Percentiles rank a stretch among this genome's conserved stretches.
phyloP scores from a whole-genome alignment of 208 protist genomes.

The Vickermania ingenoplastis region DNA sequence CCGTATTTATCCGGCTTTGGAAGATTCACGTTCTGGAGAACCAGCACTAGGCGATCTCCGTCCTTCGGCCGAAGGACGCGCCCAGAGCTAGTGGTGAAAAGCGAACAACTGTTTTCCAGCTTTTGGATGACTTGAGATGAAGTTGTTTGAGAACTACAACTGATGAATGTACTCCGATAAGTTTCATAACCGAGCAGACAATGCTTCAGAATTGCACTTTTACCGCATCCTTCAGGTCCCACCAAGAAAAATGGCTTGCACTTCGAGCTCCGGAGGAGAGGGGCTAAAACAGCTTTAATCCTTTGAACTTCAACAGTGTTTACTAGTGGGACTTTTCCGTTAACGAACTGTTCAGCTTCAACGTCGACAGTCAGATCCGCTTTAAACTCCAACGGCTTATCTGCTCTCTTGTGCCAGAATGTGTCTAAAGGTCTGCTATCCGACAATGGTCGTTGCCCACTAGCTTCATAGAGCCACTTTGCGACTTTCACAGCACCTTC shows the following conservation, averaged over 20 bases:
- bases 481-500: slow-evolving; percentile 59
- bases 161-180: slow-evolving; percentile 75
- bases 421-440: slow-evolving; percentile 80
- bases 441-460: slow-evolving; percentile 57
- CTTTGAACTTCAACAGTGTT: slow-evolving; percentile 91
- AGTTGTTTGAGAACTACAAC: slow-evolving; percentile 94
- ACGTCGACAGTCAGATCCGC: slow-evolving; percentile 41
- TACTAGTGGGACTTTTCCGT: slow-evolving; percentile 50
- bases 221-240: slow-evolving; percentile 95
- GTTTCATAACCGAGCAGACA: slow-evolving; percentile 41
- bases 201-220: slow-evolving; percentile 81
- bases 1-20: slow-evolving; percentile 97
- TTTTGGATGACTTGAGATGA: slow-evolving; percentile 92
- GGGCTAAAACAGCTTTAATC: slow-evolving; percentile 61
- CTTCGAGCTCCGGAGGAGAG: slow-evolving; percentile 60
- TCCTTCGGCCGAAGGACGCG: slow-evolving; percentile 91
- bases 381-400: slow-evolving; percentile 49
- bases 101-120: slow-evolving; percentile 87
- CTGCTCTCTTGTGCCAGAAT: slow-evolving; percentile 54
- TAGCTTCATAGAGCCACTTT: slow-evolving; percentile 70
- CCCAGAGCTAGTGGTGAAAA: slow-evolving; percentile 80
- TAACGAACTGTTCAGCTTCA: slow-evolving; percentile 46
- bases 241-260: slow-evolving; percentile 93
- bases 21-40: slow-evolving; percentile 96
- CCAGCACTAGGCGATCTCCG: slow-evolving; percentile 89